Evolutionary conservation across 768 basidiomycete genomes (phyloP).

Genomic region (Lanmaoa pseudosensibilis): DNA sequence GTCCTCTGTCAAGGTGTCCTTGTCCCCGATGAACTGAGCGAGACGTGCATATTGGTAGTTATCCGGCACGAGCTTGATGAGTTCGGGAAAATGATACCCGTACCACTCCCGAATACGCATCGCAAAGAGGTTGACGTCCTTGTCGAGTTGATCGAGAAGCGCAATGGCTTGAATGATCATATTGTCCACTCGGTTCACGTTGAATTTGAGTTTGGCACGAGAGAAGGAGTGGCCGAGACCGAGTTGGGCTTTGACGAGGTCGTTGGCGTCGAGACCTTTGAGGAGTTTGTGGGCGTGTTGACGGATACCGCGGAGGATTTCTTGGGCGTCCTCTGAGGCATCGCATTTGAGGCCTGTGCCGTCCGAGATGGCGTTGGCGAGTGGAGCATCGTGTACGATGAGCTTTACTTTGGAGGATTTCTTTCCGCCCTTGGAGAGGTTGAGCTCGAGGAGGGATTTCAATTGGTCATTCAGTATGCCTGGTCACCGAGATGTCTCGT

Average conservation of each 20-base stretch:
- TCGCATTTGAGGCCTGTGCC: conserved; percentile 75
- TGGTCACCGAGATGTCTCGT: conserved; percentile 29
- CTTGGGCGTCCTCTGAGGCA: conserved; percentile 74
- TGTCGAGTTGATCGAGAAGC: conserved; percentile 97
- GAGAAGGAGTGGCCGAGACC: conserved; percentile 98
- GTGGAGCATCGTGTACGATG: conserved; percentile 71
- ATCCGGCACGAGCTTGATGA: conserved; percentile 89
- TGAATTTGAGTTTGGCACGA: conserved; percentile 96
- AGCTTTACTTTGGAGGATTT: conserved; percentile 70
- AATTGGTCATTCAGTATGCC: conserved; percentile 86
- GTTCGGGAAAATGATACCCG: conserved; percentile 98
- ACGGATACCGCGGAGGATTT: conserved; percentile 90
- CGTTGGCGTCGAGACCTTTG: conserved; percentile 82
- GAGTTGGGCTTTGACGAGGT: conserved; percentile 91
- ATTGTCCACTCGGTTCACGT: conserved; percentile 94
- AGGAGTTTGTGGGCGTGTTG: conserved; percentile 88
- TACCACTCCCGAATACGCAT: conserved; percentile 99
- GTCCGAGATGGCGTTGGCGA: conserved; percentile 77
- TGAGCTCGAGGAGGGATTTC: conserved; percentile 81
- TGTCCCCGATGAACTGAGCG: conserved; percentile 86
- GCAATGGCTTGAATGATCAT: conserved; percentile 99
- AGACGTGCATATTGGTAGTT: conserved; percentile 91
- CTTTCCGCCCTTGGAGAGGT: conserved; percentile 68
- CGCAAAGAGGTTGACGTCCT: conserved; percentile 97
- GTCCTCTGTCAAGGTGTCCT: conserved; percentile 75